Evolutionary conservation across 257 asterid genomes (phyloP).

Genomic region (Primulina huaijiensis): DNA sequence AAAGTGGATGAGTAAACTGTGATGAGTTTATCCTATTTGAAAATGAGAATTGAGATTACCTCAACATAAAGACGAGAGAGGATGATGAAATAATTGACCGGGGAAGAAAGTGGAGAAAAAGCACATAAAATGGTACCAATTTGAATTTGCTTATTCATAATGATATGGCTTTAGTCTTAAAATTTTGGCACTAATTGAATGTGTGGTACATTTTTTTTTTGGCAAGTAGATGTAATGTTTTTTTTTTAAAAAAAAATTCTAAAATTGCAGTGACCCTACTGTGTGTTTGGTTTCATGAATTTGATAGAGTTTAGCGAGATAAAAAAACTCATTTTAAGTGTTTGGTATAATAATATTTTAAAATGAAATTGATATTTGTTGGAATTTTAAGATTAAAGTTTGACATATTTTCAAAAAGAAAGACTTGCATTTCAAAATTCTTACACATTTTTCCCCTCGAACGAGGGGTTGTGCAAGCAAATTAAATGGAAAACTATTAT

Average conservation of each 20-base stretch:
- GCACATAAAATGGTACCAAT: not conserved
- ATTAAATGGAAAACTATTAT: constrained; percentile 8
- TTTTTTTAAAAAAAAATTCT: too few species aligned
- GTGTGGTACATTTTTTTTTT: not conserved
- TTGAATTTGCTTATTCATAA: not conserved
- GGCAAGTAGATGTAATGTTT: not conserved
- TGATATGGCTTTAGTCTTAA: not conserved
- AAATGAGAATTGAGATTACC: not conserved
- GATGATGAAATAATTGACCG: not conserved
- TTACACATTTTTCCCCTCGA: not conserved
- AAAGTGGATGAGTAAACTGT: too few species aligned
- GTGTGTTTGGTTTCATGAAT: too few species aligned
- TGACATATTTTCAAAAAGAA: not conserved
- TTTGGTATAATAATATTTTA: too few species aligned
- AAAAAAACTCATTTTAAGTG: too few species aligned
- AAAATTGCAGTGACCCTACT: too few species aligned
- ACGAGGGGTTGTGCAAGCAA: constrained; percentile 30
- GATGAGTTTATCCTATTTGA: not conserved
- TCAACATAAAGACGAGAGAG: not conserved
- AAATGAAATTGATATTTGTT: too few species aligned
- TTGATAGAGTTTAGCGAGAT: too few species aligned
- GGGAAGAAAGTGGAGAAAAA: not conserved
- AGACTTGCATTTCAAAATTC: not conserved
- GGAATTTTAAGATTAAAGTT: too few species aligned
- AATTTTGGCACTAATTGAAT: not conserved